Percentiles rank a stretch among this genome's conserved stretches.
Evolutionary conservation across 1,284 basidiomycete species (phyloP).

Genomic region (Trichosporon asahii): DNA sequence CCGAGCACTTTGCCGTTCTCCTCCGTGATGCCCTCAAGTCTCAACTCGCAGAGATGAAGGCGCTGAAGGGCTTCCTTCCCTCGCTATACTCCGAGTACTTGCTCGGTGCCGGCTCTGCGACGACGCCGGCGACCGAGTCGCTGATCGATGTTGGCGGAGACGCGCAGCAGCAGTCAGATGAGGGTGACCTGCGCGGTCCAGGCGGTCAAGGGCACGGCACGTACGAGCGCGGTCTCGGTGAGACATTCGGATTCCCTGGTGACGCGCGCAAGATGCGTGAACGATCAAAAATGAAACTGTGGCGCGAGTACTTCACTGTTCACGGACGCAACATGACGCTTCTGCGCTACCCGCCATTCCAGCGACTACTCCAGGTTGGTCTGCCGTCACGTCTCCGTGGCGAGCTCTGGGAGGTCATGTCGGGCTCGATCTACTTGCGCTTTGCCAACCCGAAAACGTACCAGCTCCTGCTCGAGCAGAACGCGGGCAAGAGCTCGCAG

Average conservation of each 20-base stretch:
- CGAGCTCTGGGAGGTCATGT: conserved; percentile 97
- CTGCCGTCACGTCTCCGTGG: conserved; percentile 91
- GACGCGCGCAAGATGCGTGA: conserved; percentile 94
- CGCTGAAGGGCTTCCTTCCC: conserved; percentile 82
- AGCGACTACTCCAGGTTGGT: conserved; percentile 93
- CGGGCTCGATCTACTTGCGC: conserved; percentile 88
- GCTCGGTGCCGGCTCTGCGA: conserved; percentile 47
- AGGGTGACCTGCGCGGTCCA: conserved; percentile 56
- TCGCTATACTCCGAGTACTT: conserved; percentile 95
- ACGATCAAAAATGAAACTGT: conserved; percentile 94
- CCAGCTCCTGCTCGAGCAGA: conserved; percentile 70
- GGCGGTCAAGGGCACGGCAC: conserved; percentile 54
- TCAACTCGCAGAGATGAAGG: conserved; percentile 87
- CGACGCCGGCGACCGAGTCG: conserved; percentile 11
- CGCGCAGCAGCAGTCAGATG: conserved; percentile 37
- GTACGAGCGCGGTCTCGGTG: conserved; percentile 80
- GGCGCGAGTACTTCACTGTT: conserved; percentile 77
- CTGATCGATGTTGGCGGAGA: conserved; percentile 22
- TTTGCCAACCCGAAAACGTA: conserved; percentile 85
- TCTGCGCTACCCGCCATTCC: conserved; percentile 95
- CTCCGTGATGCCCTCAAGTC: conserved; percentile 86
- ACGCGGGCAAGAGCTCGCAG: conserved; percentile 74
- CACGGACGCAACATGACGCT: conserved; percentile 57
- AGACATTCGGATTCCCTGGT: conserved; percentile 86
- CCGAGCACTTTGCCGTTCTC: conserved; percentile 87